Evolutionary conservation across 2,329 filamentous ascomycete genomes (phyloP), one percentile per base, ranked within the genome.

Genomic region (Hypoxylon sp.): DNA sequence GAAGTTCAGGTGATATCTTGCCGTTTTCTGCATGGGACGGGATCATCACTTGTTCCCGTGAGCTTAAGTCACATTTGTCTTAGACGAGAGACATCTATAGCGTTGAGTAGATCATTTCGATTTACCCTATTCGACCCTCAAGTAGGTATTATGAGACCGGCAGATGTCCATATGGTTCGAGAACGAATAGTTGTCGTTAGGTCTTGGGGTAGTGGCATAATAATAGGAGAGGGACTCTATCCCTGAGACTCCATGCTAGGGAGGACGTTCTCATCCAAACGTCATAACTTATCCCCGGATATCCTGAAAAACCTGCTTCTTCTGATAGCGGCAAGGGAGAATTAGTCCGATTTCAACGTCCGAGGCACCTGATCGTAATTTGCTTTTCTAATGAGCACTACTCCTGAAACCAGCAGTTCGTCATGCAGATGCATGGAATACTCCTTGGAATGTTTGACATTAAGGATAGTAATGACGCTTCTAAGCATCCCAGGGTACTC

Each of bases 1-100:
- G 10, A 13, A 48, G 42, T 46, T 61, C 21, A 52, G 32, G 44
- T 54, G 19, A 62, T 62, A 35, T 52, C 53, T 44, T 50, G 24
- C 56, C 51, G 11, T 32, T 39, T 27, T 60, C 21, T 3, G 37
- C 11, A 47, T 7, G 37, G 35, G 21, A 37, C 21, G 19, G 4
- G 19, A 27, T 19, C 37, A 24, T 52, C 17, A 24, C 21, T 60
- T 5, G 35, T 32, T 15, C 48, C 35, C 13, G 42, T 55, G 32
- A 29, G 11, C 24, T 15, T 27, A 17, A 13, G n/a, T 50, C 17
- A 13, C n/a, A 44, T 31, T n/a, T 15, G n/a, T 35, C 19, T 60
- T 6, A 32, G 46, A 3, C 31, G 21, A 59, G 37, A 47, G 44
- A 47, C 27, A 59, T 44, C 8, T 29, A 55, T 37, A 51, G 44